phyloP scores from a whole-genome alignment of 2,329 filamentous ascomycete species.

The Neophaeococcomyces mojaviensis region DNA sequence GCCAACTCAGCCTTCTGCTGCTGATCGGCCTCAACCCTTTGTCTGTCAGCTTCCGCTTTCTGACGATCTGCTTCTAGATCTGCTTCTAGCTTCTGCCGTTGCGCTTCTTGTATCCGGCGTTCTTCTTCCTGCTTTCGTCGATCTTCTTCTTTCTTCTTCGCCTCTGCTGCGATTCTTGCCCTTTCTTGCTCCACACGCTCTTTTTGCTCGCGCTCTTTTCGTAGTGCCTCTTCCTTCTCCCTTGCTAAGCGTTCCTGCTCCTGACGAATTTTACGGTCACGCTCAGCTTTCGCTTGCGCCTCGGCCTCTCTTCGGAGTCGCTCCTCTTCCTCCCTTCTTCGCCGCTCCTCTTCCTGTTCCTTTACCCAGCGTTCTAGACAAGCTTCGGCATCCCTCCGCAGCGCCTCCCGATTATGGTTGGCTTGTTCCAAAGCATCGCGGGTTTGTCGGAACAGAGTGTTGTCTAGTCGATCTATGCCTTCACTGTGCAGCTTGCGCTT shows the following conservation, averaged over 20 bases:
- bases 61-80: slow-evolving; percentile 26
- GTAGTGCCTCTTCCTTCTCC: slow-evolving; percentile 35
- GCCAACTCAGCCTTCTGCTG: slow-evolving; percentile 7
- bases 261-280: slow-evolving; percentile 31
- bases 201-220: slow-evolving; percentile 27
- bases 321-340: slow-evolving; percentile 30
- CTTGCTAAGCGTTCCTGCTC: slow-evolving; percentile 41
- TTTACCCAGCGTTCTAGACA: slow-evolving; percentile 40
- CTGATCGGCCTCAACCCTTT: slow-evolving; percentile 26
- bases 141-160: slow-evolving; percentile 3
- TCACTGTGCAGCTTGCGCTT: slow-evolving; percentile 44
- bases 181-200: slow-evolving; percentile 9
- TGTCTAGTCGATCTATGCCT: slow-evolving; percentile 54
- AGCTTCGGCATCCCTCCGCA: slow-evolving; percentile 50
- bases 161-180: slow-evolving; percentile 7
- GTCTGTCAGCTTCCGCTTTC: slow-evolving; percentile 27
- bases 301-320: slow-evolving; percentile 26
- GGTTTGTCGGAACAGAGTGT: slow-evolving; percentile 51
- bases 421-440: slow-evolving; percentile 62
- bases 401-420: slow-evolving; percentile 58
- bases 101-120: slow-evolving; percentile 18
- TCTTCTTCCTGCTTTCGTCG: not conserved
- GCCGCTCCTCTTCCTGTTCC: slow-evolving; percentile 31
- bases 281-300: slow-evolving; percentile 27
- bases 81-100: slow-evolving; percentile 29